These are phyloP conservation scores for Helenozyma baotianmanensis DNA, from an alignment of 805 yeast genomes.

Conservation along the genomic window DNA sequence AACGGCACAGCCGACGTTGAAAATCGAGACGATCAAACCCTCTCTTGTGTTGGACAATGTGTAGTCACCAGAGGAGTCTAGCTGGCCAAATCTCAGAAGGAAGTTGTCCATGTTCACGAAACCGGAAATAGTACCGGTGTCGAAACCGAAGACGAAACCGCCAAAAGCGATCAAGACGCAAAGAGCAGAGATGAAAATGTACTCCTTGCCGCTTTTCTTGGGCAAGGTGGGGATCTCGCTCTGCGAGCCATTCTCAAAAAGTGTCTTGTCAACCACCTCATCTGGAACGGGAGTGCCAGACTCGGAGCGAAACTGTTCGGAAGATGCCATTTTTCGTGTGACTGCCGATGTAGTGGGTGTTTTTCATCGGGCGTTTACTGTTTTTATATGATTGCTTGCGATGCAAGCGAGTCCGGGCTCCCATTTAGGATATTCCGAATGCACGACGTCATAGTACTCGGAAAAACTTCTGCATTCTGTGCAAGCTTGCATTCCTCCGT, in stretches of 20 bases:
- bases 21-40: constrained; percentile 52
- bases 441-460: too few species aligned
- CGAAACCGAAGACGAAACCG: constrained; percentile 76
- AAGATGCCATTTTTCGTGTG: too few species aligned
- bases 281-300: constrained; percentile 5
- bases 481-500: too few species aligned
- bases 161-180: constrained; percentile 68
- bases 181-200: constrained; percentile 29
- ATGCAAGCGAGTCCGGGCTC: too few species aligned
- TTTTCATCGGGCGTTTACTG: too few species aligned
- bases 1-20: constrained; percentile 68
- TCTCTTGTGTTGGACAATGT: constrained; percentile 43
- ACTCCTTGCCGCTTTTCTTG: constrained; percentile 14
- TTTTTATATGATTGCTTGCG: too few species aligned
- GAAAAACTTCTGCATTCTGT: too few species aligned
- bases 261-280: constrained; percentile 6
- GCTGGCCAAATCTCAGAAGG: constrained; percentile 47
- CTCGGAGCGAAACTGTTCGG: constrained; percentile 6
- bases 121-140: constrained; percentile 75
- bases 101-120: constrained; percentile 63
- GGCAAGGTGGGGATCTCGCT: constrained; percentile 2
- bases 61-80: constrained; percentile 34
- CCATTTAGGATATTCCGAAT: too few species aligned
- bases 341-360: too few species aligned
- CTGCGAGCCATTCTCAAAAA: background rate